Evolutionary conservation across 129 eudicot species (phyloP).

Genomic region (Scalesia atractyloides): DNA sequence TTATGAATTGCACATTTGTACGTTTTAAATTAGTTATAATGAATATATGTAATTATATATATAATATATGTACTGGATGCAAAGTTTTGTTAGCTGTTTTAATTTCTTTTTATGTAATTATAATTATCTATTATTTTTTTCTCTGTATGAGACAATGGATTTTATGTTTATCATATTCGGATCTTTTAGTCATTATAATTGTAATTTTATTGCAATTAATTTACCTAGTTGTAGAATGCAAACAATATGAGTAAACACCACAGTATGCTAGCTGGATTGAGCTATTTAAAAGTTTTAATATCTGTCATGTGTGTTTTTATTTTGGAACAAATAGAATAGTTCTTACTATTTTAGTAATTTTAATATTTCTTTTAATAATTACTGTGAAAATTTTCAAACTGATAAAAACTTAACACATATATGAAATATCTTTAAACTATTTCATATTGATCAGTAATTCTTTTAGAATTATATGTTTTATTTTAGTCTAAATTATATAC

Average conservation of each 20-base stretch:
- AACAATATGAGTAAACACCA: not conserved
- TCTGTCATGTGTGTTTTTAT: not conserved
- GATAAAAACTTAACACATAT: no score
- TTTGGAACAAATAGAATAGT: not conserved
- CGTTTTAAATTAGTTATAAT: not conserved
- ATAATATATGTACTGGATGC: not conserved
- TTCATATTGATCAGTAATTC: no score
- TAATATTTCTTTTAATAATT: not conserved
- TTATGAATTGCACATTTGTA: not conserved
- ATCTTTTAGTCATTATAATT: not conserved
- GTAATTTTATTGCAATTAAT: not conserved
- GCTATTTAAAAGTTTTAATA: not conserved
- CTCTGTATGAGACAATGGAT: no score
- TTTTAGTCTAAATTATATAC: no score
- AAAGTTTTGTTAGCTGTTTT: not conserved
- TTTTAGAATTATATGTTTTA: no score
- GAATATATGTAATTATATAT: not conserved
- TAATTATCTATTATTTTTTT: not conserved
- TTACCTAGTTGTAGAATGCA: not conserved
- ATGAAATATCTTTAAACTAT: no score
- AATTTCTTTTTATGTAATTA: not conserved
- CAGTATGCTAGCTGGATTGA: not conserved
- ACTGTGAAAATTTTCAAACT: no score
- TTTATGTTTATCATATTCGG: no score
- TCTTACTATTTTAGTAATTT: not conserved